Base-by-base conservation (phyloP, 495 filamentous ascomycete genomes). In the Aspergillus sclerotiicarbonarius region DNA sequence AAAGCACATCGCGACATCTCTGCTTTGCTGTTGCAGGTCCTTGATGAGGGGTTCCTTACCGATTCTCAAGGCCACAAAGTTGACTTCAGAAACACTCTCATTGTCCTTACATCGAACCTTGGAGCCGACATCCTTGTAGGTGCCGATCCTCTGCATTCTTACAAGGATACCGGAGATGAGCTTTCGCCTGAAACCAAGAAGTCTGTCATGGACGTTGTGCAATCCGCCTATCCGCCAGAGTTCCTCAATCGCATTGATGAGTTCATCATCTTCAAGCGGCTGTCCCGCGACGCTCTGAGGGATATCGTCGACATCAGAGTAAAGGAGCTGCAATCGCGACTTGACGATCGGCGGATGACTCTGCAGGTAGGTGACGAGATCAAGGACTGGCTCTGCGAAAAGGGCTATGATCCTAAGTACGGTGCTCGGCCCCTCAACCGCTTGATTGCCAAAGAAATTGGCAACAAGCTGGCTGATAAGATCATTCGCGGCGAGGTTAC, bases 231-330 rank as follows among this genome's bases (percentile, higher is more conserved):
- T 68, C 82, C 92, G 6, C 94, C 95, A 12, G 93, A 98, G 68
- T 98, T 98, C 78, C 80, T 98, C 53, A 98, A 98, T 72, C 84
- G 94, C 7, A 90, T 98, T 53, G 94, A 98, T 71, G 92, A 95
- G 53, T 96, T 98, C 76, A 96, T 97, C 71, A 78, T 98, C 66
- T 98, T 98, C 82, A 89, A 88, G 67, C 83, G 92, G 8, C 83
- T 97, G 3, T 91, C 89, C 0, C 75, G 80, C 18, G 78, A 82
- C 21, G 91, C 94, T 45, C 83, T 98, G 25, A 78, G 91, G 7
- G 94, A 95, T 63, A 98, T 98, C 53, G 91, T 97, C 49, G 90
- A 97, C 63, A 96, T 98, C 56, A 84, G 94, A 51, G 76, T 98
- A 35, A 84, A 81, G 52, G 94, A 98, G 71, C 77, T 98, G 0